Percentiles rank a stretch among this genome's conserved stretches.
phyloP scores from a whole-genome alignment of 371 early-diverging fungal species.

The Mucor irregularis region DNA sequence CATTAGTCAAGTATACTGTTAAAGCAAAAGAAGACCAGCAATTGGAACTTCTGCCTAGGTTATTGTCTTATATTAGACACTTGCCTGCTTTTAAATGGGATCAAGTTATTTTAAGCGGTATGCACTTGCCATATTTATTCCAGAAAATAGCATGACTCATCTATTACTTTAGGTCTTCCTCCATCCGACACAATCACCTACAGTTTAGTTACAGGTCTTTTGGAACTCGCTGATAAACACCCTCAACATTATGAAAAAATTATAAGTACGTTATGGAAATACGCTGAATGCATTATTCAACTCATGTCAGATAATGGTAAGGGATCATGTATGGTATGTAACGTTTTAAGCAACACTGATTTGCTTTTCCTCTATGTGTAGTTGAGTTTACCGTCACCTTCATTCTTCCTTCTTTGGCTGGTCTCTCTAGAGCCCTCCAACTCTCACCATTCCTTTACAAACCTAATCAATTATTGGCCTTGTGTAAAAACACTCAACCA shows the following conservation, averaged over 20 bases:
- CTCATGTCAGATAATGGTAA: constrained; percentile 27
- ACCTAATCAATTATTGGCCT: constrained; percentile 45
- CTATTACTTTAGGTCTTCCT: constrained; percentile 16
- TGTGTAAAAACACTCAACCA: constrained; percentile 51
- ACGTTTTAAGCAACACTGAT: not conserved
- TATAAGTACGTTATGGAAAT: constrained; percentile 24
- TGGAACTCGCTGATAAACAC: constrained; percentile 49
- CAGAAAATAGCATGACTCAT: not conserved
- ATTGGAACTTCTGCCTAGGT: constrained; percentile 31
- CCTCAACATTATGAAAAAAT: constrained; percentile 45
- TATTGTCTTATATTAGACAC: constrained; percentile 36
- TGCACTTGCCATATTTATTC: not conserved
- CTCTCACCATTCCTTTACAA: constrained; percentile 53
- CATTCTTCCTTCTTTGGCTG: constrained; percentile 68
- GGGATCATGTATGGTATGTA: not conserved
- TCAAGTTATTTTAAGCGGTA: constrained; percentile 31
- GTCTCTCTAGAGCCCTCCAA: constrained; percentile 66
- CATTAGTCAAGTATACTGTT: constrained; percentile 46
- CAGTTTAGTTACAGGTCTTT: constrained; percentile 44
- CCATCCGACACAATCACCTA: constrained; percentile 48
- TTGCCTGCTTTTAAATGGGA: constrained; percentile 41
- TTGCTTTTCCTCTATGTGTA: constrained; percentile 11
- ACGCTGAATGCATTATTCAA: constrained; percentile 21
- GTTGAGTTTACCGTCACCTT: constrained; percentile 62
- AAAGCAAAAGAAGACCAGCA: constrained; percentile 28